A percentile compares a stretch with the other conserved stretches of the same genome.
Evolutionary conservation across 2,329 filamentous ascomycete genomes (phyloP).

Genomic region (Juglanconis juglandina): DNA sequence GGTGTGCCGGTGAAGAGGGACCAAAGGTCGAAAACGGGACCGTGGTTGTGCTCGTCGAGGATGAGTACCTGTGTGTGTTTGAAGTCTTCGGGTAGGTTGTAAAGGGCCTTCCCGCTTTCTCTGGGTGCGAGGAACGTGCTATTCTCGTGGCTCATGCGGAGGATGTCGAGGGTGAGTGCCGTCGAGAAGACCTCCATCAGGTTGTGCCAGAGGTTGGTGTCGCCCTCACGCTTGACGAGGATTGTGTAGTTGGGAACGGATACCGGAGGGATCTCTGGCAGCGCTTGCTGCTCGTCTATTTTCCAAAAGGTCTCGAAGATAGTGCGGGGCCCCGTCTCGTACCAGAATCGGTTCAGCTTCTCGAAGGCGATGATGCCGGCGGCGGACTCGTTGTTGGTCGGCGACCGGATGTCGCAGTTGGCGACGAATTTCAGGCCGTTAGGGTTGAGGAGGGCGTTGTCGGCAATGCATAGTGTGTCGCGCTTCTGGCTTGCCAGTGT

Average conservation of each 20-base stretch:
- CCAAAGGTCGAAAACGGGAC: constrained; percentile 27
- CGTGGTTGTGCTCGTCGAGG: constrained; percentile 24
- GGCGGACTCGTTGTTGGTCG: not conserved
- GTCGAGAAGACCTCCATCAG: constrained; percentile 27
- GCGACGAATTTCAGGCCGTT: not conserved
- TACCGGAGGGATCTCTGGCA: not conserved
- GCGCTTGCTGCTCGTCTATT: not conserved
- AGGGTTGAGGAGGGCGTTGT: not conserved
- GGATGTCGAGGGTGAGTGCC: constrained; percentile 26
- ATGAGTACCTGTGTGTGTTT: constrained; percentile 24
- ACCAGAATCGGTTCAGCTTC: not conserved
- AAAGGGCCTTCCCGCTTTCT: not conserved
- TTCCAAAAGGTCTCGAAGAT: not conserved
- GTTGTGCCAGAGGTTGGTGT: constrained; percentile 25
- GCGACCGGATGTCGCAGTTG: not conserved
- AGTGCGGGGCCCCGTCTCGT: not conserved
- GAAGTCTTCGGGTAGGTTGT: constrained; percentile 7
- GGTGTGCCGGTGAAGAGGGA: constrained; percentile 28
- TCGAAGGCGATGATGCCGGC: not conserved
- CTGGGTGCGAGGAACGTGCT: not conserved
- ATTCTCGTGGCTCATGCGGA: constrained; percentile 20
- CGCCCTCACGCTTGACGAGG: constrained; percentile 27
- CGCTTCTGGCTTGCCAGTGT: not conserved
- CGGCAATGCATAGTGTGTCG: not conserved
- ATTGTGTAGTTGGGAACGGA: constrained; percentile 19